phyloP scores from a whole-genome alignment of 768 basidiomycete genomes.

The Pleurotus platypus region DNA sequence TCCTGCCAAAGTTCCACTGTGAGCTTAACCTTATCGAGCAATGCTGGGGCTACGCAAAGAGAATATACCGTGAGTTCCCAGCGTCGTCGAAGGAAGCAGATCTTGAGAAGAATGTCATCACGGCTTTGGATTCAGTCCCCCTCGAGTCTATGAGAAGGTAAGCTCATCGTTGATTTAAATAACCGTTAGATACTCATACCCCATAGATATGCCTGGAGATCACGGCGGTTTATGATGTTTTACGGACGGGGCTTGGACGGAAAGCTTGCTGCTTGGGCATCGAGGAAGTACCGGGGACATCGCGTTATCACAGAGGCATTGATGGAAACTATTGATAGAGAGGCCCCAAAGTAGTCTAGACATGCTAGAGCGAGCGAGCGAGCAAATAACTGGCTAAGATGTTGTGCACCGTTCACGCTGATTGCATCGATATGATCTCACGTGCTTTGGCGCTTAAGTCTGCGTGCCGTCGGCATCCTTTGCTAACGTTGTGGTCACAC shows the following conservation, averaged over 20 bases:
- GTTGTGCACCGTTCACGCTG: no score
- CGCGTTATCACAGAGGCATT: conserved; percentile 12
- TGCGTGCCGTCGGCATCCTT: no score
- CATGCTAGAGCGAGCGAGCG: no score
- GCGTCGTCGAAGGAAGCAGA: conserved; percentile 25
- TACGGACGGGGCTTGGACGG: conserved; percentile 15
- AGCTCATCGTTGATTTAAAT: not conserved
- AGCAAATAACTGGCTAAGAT: no score
- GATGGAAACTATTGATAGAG: no score
- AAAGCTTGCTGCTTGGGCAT: conserved; percentile 19
- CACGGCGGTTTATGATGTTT: conserved; percentile 18
- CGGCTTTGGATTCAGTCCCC: conserved; percentile 22
- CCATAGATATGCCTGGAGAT: conserved; percentile 21
- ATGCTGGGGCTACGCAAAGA: conserved; percentile 30
- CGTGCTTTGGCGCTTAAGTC: no score
- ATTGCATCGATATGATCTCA: no score
- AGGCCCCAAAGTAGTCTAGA: no score
- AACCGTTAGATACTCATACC: not conserved
- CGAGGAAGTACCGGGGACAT: conserved; percentile 20
- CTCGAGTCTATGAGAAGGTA: conserved; percentile 22
- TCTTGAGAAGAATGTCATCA: conserved; percentile 25
- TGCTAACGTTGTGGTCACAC: no score
- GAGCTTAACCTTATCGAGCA: conserved; percentile 35
- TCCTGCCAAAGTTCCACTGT: conserved; percentile 29
- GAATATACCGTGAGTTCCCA: conserved; percentile 19